These are phyloP conservation scores for Metschnikowia cubensis DNA, from an alignment of 805 yeast genomes.

Conservation along the genomic window DNA sequence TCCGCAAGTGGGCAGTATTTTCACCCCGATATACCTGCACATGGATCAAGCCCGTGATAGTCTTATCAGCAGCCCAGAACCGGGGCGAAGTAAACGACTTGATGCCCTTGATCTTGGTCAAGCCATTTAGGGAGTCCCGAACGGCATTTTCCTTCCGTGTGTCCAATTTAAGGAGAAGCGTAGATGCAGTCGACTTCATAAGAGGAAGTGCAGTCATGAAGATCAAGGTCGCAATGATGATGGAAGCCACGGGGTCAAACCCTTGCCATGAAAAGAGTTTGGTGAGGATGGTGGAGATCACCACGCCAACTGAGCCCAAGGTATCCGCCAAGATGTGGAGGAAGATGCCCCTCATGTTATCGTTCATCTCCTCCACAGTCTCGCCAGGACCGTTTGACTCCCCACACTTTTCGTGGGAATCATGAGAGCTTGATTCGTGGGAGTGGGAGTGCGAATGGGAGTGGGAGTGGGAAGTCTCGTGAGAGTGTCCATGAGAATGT, in stretches of 20 bases:
- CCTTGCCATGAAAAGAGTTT: constrained; percentile 64
- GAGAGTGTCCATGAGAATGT: constrained; percentile 28
- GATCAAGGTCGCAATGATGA: constrained; percentile 78
- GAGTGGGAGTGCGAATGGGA: constrained; percentile 10
- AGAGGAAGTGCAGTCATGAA: constrained; percentile 81
- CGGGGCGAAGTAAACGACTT: constrained; percentile 84
- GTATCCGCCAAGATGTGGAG: constrained; percentile 94
- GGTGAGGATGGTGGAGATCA: constrained; percentile 79
- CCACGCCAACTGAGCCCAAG: constrained; percentile 94
- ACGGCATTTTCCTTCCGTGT: constrained; percentile 58
- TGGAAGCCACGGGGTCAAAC: constrained; percentile 89
- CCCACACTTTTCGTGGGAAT: constrained; percentile 7
- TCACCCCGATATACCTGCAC: constrained; percentile 69
- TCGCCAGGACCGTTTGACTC: constrained; percentile 1
- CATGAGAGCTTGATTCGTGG: constrained; percentile 9
- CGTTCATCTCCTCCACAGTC: constrained; percentile 45
- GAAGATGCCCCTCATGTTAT: constrained; percentile 91
- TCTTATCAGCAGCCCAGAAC: constrained; percentile 69
- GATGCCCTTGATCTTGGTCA: constrained; percentile 71
- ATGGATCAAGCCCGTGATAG: constrained; percentile 66
- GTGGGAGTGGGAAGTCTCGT: constrained; percentile 23
- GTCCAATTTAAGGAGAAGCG: constrained; percentile 61
- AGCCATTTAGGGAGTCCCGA: constrained; percentile 62
- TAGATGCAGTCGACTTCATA: constrained; percentile 72
- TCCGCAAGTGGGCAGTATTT: constrained; percentile 55